Conservation (phyloP, 805 yeast species). For the Starmerella potacharoeniae region DNA sequence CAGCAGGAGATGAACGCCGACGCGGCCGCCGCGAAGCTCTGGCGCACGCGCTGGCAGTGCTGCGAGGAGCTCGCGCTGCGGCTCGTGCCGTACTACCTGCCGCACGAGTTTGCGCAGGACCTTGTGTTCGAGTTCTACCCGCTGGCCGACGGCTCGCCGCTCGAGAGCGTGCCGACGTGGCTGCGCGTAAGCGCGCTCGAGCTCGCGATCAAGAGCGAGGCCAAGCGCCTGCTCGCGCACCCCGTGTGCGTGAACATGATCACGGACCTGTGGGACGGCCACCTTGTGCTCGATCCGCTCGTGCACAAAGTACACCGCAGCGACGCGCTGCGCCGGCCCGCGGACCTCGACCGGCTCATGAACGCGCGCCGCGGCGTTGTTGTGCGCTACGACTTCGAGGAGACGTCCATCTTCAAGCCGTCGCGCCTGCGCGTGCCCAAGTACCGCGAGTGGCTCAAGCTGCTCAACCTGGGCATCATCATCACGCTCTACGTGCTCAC, state of each 20-base stretch:
- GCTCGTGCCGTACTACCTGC: constrained; percentile 35
- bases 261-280: constrained; percentile 43
- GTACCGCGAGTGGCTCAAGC: constrained; percentile 29
- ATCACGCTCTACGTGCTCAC: constrained; percentile 26
- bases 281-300: constrained; percentile 33
- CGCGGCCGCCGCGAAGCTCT: constrained; percentile 28
- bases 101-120: constrained; percentile 35
- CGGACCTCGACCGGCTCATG: constrained; percentile 24
- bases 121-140: constrained; percentile 39
- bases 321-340: constrained; percentile 16
- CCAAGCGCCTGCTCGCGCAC: constrained; percentile 42
- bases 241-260: constrained; percentile 40
- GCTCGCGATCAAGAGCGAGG: constrained; percentile 41
- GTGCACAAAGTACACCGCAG: constrained; percentile 30
- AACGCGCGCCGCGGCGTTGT: constrained; percentile 29
- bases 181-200: constrained; percentile 39
- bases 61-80: constrained; percentile 45
- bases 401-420: constrained; percentile 30
- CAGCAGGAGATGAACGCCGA: constrained; percentile 27
- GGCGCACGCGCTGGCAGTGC: constrained; percentile 38
- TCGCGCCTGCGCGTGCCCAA: constrained; percentile 32
- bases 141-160: constrained; percentile 30
- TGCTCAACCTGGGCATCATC: constrained; percentile 27
- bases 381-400: constrained; percentile 27
- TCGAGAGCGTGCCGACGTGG: constrained; percentile 24